Evolutionary conservation across 371 early-diverging fungal species (phyloP).

Genomic region (Nosema granulosis): DNA sequence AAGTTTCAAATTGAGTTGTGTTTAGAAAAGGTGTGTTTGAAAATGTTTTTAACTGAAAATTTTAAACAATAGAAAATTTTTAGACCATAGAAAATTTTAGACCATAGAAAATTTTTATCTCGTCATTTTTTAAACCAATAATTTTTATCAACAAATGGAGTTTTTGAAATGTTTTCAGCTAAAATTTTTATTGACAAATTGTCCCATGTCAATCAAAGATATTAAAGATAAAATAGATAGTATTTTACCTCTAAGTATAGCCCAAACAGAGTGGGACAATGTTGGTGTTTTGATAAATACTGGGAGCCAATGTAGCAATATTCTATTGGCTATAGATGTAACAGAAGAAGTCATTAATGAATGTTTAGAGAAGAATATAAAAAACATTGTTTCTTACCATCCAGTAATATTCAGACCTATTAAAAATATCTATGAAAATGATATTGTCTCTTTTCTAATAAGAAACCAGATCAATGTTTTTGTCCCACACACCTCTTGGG

Average conservation of each 20-base stretch:
- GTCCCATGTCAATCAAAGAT: slow-evolving; percentile 39
- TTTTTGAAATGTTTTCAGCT: no score
- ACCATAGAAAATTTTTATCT: no score
- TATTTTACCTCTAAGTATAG: slow-evolving; percentile 79
- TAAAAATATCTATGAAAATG: slow-evolving; percentile 77
- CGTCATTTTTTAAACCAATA: no score
- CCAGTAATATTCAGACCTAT: slow-evolving; percentile 83
- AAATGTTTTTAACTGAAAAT: no score
- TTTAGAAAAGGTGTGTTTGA: no score
- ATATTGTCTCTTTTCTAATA: slow-evolving; percentile 75
- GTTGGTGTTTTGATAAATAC: slow-evolving; percentile 68
- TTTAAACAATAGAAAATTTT: no score
- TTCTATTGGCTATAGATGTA: slow-evolving; percentile 89
- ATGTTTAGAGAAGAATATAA: slow-evolving; percentile 71
- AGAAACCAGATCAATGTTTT: slow-evolving; percentile 80
- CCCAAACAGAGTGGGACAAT: slow-evolving; percentile 88
- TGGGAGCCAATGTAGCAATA: slow-evolving; percentile 71
- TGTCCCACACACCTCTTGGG: slow-evolving; percentile 90
- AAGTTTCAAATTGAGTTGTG: no score
- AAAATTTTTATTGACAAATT: no score
- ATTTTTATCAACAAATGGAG: no score
- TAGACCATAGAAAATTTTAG: no score
- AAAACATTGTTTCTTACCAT: slow-evolving; percentile 74
- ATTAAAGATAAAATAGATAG: slow-evolving; percentile 71
- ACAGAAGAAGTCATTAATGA: slow-evolving; percentile 80